These are phyloP conservation scores for Penstemon newberryi DNA, from an alignment of 257 asterid genomes.

Conservation along the genomic window DNA sequence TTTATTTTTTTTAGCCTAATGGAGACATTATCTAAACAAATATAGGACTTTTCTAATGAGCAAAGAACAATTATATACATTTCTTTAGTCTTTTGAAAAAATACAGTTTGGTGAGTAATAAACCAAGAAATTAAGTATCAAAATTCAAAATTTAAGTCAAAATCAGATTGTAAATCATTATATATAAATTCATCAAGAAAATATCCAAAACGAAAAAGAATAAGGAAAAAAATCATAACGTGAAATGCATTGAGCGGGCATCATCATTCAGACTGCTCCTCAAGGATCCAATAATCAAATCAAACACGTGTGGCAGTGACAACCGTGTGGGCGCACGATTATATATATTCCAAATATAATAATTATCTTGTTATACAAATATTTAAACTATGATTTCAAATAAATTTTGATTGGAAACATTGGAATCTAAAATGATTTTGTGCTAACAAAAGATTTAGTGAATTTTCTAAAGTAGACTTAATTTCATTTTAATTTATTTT, in stretches of 20 bases:
- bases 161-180: neutral
- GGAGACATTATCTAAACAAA: too few relatives aligned
- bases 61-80: too few relatives aligned
- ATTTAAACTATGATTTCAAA: neutral
- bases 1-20: too few relatives aligned
- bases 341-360: too few relatives aligned
- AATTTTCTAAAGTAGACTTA: too few relatives aligned
- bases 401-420: neutral
- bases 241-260: conserved; percentile 20
- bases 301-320: conserved; percentile 21
- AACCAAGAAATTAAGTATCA: neutral
- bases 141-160: neutral
- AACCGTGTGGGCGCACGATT: conserved; percentile 22
- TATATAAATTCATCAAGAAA: neutral
- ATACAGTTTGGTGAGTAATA: too few relatives aligned
- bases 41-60: too few relatives aligned
- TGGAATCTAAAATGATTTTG: neutral
- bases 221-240: conserved; percentile 2
- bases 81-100: neutral
- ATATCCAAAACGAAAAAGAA: neutral
- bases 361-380: neutral
- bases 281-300: too few relatives aligned
- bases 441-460: neutral
- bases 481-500: too few relatives aligned
- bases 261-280: neutral